Evolutionary conservation across 2,329 filamentous ascomycete genomes (phyloP).

Genomic region (Parasarocladium wereldwijsianum): DNA sequence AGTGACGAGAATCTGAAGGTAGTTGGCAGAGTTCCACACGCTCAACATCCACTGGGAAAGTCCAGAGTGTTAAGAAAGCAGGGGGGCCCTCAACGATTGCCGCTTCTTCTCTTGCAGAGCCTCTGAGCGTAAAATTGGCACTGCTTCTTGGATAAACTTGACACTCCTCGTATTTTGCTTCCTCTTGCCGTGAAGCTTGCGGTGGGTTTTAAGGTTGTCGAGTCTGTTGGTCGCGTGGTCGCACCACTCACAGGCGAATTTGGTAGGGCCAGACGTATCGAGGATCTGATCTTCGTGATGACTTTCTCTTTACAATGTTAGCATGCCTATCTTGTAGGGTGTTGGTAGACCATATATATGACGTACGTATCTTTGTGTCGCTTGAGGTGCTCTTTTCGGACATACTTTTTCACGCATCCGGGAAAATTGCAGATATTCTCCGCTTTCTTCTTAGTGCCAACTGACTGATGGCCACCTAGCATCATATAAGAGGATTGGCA

Average conservation of each 20-base stretch:
- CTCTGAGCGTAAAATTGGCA: slow-evolving; percentile 24
- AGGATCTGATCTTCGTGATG: too few relatives aligned
- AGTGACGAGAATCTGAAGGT: too few relatives aligned
- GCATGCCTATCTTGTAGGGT: neutral
- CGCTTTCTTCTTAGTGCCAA: too few relatives aligned
- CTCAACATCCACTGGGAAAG: too few relatives aligned
- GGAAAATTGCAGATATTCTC: slow-evolving; percentile 30
- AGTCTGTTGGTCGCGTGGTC: slow-evolving; percentile 25
- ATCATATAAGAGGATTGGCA: too few relatives aligned
- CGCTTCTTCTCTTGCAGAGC: slow-evolving; percentile 24
- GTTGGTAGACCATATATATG: neutral
- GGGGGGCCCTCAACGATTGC: slow-evolving; percentile 22
- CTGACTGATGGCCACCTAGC: too few relatives aligned
- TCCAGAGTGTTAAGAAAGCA: too few relatives aligned
- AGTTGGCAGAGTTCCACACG: too few relatives aligned
- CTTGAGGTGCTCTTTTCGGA: slow-evolving; percentile 40
- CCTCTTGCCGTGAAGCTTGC: slow-evolving; percentile 23
- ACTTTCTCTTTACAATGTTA: slow-evolving; percentile 11
- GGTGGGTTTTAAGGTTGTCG: slow-evolving; percentile 27
- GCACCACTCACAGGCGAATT: slow-evolving; percentile 26
- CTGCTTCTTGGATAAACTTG: slow-evolving; percentile 23
- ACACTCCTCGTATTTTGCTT: slow-evolving; percentile 24
- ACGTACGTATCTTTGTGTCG: slow-evolving; percentile 37
- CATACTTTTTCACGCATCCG: slow-evolving; percentile 32
- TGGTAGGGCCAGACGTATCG: slow-evolving; percentile 24